Evolutionary conservation across 805 yeast species (phyloP), one percentile per base, ranked within the genome.

Genomic region (Candida sithepensis): DNA sequence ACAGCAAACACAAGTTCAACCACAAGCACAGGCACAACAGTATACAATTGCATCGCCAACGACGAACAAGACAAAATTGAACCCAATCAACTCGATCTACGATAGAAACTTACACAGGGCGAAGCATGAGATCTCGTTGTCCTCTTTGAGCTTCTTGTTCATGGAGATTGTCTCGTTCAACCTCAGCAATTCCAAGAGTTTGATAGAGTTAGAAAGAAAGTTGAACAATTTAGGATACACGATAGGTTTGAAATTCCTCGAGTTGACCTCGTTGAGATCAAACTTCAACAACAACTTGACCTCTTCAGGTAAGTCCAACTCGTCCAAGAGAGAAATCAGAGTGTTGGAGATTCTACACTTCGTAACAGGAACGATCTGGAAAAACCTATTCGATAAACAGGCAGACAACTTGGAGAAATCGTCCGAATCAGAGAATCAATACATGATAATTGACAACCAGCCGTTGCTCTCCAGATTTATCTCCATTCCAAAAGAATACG

Each of bases 271-370:
- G 32, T 59, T 85, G 39, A 70, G 96, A 48, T 89, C 83, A 46
- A 88, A 90, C 30, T 68, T 67, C 50, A 58, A 54, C 44, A 66
- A 67, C 44, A 60, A 57, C 43, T 44, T 76, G 64, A 55, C 65
- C 2, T 61, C 69, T 6, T 69, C 76, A 23, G 81, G 85, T 19
- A 84, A 82, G 57, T 75, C 95, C 51, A 91, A 85, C 53, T 72
- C 76, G 9, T 76, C 77, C 43, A 74, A 84, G 16, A 74, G 91
- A 33, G 88, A 86, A 39, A 75, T 84, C 10, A 77, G 75, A 54
- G 69, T 79, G 0, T 86, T 96, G 18, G 90, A 88, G 58, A 85
- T 81, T 30, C 65, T 89, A 45, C 94, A 89, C 55, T 86, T 84
- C 58, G 79, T 89, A 5, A 86, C 85, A 54, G 77, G 86, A 0